A percentile compares a stretch with the other conserved stretches of the same genome.
phyloP scores from a whole-genome alignment of 2,329 filamentous ascomycete genomes.

The Aaosphaeria arxii region DNA sequence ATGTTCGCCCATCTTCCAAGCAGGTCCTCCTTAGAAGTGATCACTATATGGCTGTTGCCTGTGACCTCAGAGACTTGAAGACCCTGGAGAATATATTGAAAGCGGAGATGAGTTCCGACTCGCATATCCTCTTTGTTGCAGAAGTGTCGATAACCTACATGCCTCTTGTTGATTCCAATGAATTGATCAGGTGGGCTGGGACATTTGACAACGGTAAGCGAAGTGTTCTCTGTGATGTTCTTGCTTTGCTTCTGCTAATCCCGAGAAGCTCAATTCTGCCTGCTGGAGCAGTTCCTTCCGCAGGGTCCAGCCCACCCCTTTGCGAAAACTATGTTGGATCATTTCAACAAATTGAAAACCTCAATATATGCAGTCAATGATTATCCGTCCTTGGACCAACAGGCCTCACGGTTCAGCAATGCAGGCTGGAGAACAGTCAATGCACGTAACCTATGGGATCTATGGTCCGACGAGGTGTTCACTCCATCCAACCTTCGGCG shows the following conservation, averaged over 20 bases:
- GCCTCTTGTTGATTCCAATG: conserved; percentile 69
- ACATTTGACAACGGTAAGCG: conserved; percentile 49
- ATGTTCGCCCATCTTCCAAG: conserved; percentile 22
- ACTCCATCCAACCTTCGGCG: conserved; percentile 58
- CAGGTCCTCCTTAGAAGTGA: conserved; percentile 49
- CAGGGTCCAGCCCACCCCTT: conserved; percentile 78
- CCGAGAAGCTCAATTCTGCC: conserved; percentile 69
- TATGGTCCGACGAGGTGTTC: conserved; percentile 72
- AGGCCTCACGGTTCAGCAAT: conserved; percentile 63
- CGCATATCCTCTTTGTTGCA: conserved; percentile 73
- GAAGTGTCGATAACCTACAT: conserved; percentile 93
- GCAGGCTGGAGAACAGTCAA: conserved; percentile 66
- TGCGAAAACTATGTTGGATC: conserved; percentile 77
- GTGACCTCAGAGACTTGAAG: conserved; percentile 69
- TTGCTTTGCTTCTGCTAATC: no score
- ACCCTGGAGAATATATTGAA: conserved; percentile 60
- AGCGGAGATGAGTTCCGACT: conserved; percentile 54
- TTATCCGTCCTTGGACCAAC: conserved; percentile 66
- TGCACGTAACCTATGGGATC: conserved; percentile 70
- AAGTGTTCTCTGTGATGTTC: no score
- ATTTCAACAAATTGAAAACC: conserved; percentile 78
- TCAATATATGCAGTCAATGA: conserved; percentile 70
- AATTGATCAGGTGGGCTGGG: conserved; percentile 75
- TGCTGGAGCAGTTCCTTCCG: conserved; percentile 83
- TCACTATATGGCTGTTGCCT: conserved; percentile 75